These are phyloP conservation scores for Glaciozyma antarctica DNA, from an alignment of 768 basidiomycete species.

Conservation along the genomic window DNA sequence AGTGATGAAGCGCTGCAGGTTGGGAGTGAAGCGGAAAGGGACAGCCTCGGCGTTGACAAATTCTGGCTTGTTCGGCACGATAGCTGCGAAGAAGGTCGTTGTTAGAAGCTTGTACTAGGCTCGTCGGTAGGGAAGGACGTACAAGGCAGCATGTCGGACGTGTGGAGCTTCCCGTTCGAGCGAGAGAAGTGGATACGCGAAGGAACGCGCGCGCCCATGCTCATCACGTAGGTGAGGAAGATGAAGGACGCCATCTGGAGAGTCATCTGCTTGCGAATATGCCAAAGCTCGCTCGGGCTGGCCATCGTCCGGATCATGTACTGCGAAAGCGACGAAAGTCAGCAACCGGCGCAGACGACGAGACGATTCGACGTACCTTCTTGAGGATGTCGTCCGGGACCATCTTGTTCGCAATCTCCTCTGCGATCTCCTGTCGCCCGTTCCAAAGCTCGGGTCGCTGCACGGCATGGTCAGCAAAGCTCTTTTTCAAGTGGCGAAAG, in stretches of 20 bases:
- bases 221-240: slow-evolving; percentile 85
- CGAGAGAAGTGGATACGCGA: slow-evolving; percentile 78
- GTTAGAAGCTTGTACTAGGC: not conserved
- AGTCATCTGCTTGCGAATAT: slow-evolving; percentile 94
- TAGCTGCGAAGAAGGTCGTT: slow-evolving; percentile 6
- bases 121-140: slow-evolving; percentile 27
- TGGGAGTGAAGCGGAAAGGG: slow-evolving; percentile 94
- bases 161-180: slow-evolving; percentile 78
- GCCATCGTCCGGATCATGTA: slow-evolving; percentile 84
- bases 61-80: slow-evolving; percentile 46
- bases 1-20: slow-evolving; percentile 86
- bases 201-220: slow-evolving; percentile 71
- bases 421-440: slow-evolving; percentile 55
- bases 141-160: slow-evolving; percentile 88
- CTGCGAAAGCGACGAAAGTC: slow-evolving; percentile 44
- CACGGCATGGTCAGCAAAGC: slow-evolving; percentile 40
- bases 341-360: not conserved
- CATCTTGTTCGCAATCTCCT: slow-evolving; percentile 77
- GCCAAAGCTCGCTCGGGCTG: slow-evolving; percentile 77
- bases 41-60: slow-evolving; percentile 76
- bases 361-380: slow-evolving; percentile 49
- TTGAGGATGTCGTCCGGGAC: slow-evolving; percentile 79
- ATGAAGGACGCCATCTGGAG: slow-evolving; percentile 74
- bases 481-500: slow-evolving; percentile 13
- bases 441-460: slow-evolving; percentile 56